These are phyloP conservation scores for Tricholoma flavovirens DNA, from an alignment of 768 basidiomycete species.

Conservation along the genomic window DNA sequence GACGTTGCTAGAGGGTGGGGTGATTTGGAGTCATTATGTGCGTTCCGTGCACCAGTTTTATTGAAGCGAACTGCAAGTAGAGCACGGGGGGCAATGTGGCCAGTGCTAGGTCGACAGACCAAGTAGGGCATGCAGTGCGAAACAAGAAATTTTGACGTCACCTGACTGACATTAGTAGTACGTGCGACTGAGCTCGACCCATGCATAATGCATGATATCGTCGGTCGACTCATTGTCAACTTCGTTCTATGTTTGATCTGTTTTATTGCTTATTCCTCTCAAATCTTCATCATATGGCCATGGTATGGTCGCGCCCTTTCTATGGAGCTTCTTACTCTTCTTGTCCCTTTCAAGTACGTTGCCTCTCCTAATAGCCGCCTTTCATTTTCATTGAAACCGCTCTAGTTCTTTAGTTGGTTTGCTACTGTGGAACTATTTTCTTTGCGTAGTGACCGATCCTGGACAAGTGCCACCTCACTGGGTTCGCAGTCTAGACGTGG, in stretches of 20 bases:
- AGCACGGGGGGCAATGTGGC: not conserved
- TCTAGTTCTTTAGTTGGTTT: slow-evolving; percentile 67
- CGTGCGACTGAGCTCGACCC: no score
- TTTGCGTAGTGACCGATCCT: slow-evolving; percentile 80
- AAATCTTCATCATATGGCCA: slow-evolving; percentile 86
- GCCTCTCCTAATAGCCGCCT: not conserved
- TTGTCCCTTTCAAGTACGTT: slow-evolving; percentile 88
- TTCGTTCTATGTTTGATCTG: slow-evolving; percentile 67
- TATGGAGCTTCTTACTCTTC: slow-evolving; percentile 66
- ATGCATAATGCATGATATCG: slow-evolving; percentile 32
- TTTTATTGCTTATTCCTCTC: slow-evolving; percentile 87
- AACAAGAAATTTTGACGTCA: not conserved
- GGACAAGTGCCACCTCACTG: slow-evolving; percentile 75
- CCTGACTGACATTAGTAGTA: not conserved
- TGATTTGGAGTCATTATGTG: not conserved
- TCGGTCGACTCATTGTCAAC: slow-evolving; percentile 60
- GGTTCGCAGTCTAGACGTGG: slow-evolving; percentile 41
- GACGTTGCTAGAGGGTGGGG: slow-evolving; percentile 15
- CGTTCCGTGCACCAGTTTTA: not conserved
- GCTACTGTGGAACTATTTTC: slow-evolving; percentile 84
- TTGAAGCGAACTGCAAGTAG: not conserved
- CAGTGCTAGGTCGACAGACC: not conserved
- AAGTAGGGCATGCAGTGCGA: not conserved
- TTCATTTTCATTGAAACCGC: slow-evolving; percentile 9
- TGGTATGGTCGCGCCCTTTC: slow-evolving; percentile 82